Base-by-base conservation (phyloP, 148 eudicot species). In the Cornus suecica region DNA sequence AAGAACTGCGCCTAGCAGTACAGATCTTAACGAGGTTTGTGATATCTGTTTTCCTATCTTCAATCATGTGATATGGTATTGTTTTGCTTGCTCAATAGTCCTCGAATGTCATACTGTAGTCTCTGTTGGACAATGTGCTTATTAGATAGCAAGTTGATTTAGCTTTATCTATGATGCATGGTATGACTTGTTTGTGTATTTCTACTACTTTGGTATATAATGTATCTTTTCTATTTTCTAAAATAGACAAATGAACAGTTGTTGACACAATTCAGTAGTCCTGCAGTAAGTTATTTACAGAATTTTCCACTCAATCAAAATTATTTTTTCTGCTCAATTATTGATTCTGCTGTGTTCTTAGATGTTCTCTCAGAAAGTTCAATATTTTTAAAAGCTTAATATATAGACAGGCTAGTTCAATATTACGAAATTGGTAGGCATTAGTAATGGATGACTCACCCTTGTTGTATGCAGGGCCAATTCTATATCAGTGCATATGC, bases 21-120 rank as follows among this genome's bases (percentile, higher is more conserved):
- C 75, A 51, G 89, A 90, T 66, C 73, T 28, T 52, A 42, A 81
- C 80, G 93, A 90, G 91, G 98, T 94, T 76, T 28, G 76, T 83
- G 4, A 60, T 70, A 13, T 64, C 27, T 69, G 28, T 68, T 62
- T 52, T 15, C 8, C 8, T 18, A 52, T 52, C 24, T 58, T n/a
- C 62, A 14, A 58, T 22, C 24, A 58, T 58, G 22, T 11, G 54
- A 58, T 58, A 4, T 54, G 7, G 23, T 58, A 6, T 11, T 5
- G 24, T 58, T 58, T 25, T 58, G 62, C 5, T n/a, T 8, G 62
- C 20, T 58, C 23, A 58, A 5, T 22, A 58, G 8, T 58, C 24
- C 62, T 58, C 20, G 2, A 48, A 11, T 48, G 54, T 1, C 20
- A 16, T 48, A 7, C 4, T 48, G 54, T 13, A 45, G 20, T 48